Percentiles rank a stretch among this genome's conserved stretches.
Evolutionary conservation across 1,284 basidiomycete species (phyloP).

Genomic region (Calocybe gambosa): DNA sequence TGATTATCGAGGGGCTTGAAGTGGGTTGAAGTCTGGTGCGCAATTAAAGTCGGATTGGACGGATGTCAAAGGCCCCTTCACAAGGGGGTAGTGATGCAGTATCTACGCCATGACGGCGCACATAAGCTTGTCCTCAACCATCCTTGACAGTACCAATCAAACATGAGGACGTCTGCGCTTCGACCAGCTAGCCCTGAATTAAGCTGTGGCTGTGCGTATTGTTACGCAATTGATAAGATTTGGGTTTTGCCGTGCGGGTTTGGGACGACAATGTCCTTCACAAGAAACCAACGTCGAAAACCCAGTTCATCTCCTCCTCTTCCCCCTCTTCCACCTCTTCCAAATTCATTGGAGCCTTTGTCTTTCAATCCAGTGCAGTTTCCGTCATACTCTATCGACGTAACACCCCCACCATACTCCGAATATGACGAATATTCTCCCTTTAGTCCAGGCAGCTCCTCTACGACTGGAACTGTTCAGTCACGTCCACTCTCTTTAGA

Average conservation of each 20-base stretch:
- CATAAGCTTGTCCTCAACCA: no score
- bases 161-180: neutral
- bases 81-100: neutral
- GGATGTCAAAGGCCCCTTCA: neutral
- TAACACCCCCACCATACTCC: conserved; percentile 25
- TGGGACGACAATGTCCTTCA: neutral
- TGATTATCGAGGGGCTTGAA: no score
- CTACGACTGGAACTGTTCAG: conserved; percentile 21
- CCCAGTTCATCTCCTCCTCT: conserved; percentile 1
- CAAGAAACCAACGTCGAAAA: neutral
- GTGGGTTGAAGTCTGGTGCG: no score
- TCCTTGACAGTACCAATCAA: no score
- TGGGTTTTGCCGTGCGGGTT: neutral
- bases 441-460: conserved; percentile 17
- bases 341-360: neutral
- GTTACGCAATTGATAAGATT: neutral
- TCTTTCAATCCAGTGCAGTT: conserved; percentile 16
- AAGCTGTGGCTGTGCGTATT: no score
- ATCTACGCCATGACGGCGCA: neutral
- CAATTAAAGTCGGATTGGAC: no score
- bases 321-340: conserved; percentile 1
- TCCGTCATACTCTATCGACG: conserved; percentile 18
- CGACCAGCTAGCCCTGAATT: neutral
- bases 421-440: conserved; percentile 10
- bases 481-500: conserved; percentile 24